These are phyloP conservation scores for Leucosporidium scottii DNA, from an alignment of 768 basidiomycete species.

Conservation along the genomic window DNA sequence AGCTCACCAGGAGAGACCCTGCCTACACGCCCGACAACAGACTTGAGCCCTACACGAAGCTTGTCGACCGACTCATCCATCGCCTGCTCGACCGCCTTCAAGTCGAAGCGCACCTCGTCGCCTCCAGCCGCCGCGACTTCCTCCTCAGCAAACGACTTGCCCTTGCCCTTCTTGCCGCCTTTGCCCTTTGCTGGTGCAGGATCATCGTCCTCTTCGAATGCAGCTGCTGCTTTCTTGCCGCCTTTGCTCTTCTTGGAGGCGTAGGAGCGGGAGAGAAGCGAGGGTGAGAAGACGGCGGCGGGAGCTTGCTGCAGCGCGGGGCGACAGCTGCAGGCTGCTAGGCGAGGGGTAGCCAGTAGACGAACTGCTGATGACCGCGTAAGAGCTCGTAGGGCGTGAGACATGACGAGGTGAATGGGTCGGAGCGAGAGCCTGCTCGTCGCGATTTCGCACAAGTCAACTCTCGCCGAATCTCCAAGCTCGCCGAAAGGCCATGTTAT, in stretches of 20 bases:
- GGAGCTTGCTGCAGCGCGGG: background rate
- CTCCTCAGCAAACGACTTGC: slow-evolving; percentile 17
- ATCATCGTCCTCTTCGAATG: slow-evolving; percentile 2
- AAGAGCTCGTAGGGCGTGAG: too few species aligned
- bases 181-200: slow-evolving; percentile 11
- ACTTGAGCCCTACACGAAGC: slow-evolving; percentile 24
- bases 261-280: background rate
- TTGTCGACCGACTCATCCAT: slow-evolving; percentile 19
- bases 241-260: slow-evolving; percentile 30
- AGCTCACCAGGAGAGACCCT: slow-evolving; percentile 21
- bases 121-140: slow-evolving; percentile 7
- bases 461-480: too few species aligned
- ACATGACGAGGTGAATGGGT: too few species aligned
- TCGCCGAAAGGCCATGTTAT: too few species aligned
- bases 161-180: slow-evolving; percentile 26
- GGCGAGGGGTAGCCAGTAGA: too few species aligned
- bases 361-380: too few species aligned
- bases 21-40: slow-evolving; percentile 27
- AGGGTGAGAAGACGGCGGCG: background rate
- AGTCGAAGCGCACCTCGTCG: slow-evolving; percentile 25
- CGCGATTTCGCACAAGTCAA: too few species aligned
- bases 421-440: too few species aligned
- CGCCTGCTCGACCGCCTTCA: slow-evolving; percentile 5
- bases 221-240: slow-evolving; percentile 7
- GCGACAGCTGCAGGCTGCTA: too few species aligned